Evolutionary conservation across 2,329 filamentous ascomycete species (phyloP), one percentile per base, ranked within the genome.

Genomic region (Zymoseptoria crescenta): DNA sequence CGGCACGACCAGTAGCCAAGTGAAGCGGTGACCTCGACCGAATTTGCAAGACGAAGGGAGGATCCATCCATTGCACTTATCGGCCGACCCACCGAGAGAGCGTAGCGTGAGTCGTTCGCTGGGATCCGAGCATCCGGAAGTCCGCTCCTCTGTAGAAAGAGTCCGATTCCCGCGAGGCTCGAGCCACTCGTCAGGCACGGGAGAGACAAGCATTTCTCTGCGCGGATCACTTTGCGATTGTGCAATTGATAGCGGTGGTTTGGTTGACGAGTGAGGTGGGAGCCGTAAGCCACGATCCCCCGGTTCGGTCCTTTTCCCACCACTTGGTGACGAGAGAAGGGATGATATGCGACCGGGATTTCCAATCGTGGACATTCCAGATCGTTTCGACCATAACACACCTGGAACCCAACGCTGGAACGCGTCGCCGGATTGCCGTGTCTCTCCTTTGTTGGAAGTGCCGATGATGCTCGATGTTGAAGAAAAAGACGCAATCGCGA

Each of bases 1-100:
- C 35, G 35, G 35, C 16, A 45, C 4, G 35, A 45, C 13, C 13
- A 45, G 35, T 45, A 16, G 35, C 35, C 35, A 45, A 16, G 13
- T 45, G 35, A 45, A 45, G 35, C 35, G 52, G 41, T 52, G 41
- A 52, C 27, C n/a, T 30, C 52, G 49, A 50, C 24, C 51, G 45
- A 57, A 27, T 53, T 57, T 51, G 29, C 52, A 51, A 57, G 53
- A 52, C 30, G 49, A 48, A 45, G 35, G n/a, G 30, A 53, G n/a
- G n/a, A n/a, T n/a, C n/a, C n/a, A n/a, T 50, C 56, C 52, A 48
- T 52, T 49, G 50, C 49, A 57, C 56, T 57, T 53, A 57, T 57
- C 49, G 35, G 56, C 45, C n/a, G 52, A 41, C 56, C 35, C 48
- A 58, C 52, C 29, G 10, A 16, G 35, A 45, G 35, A 45, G 35